Conservation (phyloP, 331 rosid species). For the Arachis monticola region DNA sequence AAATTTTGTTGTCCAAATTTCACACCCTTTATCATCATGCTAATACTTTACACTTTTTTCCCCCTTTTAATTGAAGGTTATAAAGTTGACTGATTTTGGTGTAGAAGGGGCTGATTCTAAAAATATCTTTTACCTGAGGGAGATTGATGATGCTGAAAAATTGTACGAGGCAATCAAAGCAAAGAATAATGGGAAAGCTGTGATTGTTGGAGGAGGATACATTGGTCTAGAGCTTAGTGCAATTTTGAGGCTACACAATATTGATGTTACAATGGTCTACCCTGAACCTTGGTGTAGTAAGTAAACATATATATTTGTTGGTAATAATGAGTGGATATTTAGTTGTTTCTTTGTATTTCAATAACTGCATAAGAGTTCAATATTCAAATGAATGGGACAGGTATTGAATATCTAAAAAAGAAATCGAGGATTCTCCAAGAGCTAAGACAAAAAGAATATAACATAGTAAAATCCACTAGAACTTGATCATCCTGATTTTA, state of each 20-base stretch:
- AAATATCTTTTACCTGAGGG: slow-evolving; percentile 93
- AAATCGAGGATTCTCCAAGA: no score
- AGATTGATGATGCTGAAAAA: slow-evolving; percentile 87
- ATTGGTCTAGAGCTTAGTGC: slow-evolving; percentile 98
- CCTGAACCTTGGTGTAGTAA: slow-evolving; percentile 98
- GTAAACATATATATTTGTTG: slow-evolving; percentile 36
- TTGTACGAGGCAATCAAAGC: slow-evolving; percentile 71
- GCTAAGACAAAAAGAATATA: no score
- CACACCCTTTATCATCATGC: slow-evolving; percentile 11
- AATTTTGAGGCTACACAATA: slow-evolving; percentile 70
- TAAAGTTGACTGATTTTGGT: slow-evolving; percentile 86
- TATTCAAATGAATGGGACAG: no score
- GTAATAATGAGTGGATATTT: neutral
- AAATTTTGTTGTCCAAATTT: slow-evolving; percentile 5
- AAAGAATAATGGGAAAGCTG: slow-evolving; percentile 85
- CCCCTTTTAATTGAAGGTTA: slow-evolving; percentile 54
- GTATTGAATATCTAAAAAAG: no score
- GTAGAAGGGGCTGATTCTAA: slow-evolving; percentile 96
- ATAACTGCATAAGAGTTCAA: no score
- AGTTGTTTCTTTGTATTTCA: neutral
- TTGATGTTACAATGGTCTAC: slow-evolving; percentile 90
- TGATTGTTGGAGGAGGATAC: slow-evolving; percentile 98
- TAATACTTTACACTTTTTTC: slow-evolving; percentile 9
- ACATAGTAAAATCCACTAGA: no score
- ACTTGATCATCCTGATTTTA: no score